Base-by-base conservation (phyloP, 73 alveolate species). In the Effrenium voratum region DNA sequence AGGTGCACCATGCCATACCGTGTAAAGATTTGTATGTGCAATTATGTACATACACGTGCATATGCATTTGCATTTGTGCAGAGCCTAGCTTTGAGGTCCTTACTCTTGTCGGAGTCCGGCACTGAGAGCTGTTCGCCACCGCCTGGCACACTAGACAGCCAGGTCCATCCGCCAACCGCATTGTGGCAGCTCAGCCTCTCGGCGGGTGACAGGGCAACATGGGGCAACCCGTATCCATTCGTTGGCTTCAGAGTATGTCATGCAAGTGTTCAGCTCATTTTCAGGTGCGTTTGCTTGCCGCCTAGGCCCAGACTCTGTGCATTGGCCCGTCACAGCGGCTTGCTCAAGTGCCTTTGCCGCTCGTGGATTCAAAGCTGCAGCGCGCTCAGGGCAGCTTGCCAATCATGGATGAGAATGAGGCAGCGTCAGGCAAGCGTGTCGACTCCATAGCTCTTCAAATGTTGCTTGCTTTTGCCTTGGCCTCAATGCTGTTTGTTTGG, bases 81-180 rank as follows among this genome's bases (percentile, higher is more conserved):
- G 63, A 52, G 81, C 46, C 36, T 3, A 5, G 24, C 81, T 70
- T 15, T 38, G 34, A 81, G 92, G 92, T 81, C 49, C 73, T 81
- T 43, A 81, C 92, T 46, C 92, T 81, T 41, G 92, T 81, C 49
- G 92, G 92, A 16, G 92, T 49, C 13, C 46, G 92, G 28, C 50
- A 50, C 92, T n/a, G 49, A 49, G 30, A 0, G 4, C 90, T 19
- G 90, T 44, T 5, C 6, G 44, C 3, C 44, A 22, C 81, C 12
- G 68, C 8, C 26, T 44, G 90, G 45, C 46, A 19, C 50, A 19
- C 36, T 24, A 38, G 26, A 12, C 45, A 45, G 90, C 49, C 10
- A 90, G 96, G 96, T 90, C 0, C 96, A 46, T 90, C 96, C 96
- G 34, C 96, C 96, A 38, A 46, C 87, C 22, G 75, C 96, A 24